A percentile compares a stretch with the other conserved stretches of the same genome.
phyloP scores from a whole-genome alignment of 345 rosid species.

The Hypericum androsaemum region DNA sequence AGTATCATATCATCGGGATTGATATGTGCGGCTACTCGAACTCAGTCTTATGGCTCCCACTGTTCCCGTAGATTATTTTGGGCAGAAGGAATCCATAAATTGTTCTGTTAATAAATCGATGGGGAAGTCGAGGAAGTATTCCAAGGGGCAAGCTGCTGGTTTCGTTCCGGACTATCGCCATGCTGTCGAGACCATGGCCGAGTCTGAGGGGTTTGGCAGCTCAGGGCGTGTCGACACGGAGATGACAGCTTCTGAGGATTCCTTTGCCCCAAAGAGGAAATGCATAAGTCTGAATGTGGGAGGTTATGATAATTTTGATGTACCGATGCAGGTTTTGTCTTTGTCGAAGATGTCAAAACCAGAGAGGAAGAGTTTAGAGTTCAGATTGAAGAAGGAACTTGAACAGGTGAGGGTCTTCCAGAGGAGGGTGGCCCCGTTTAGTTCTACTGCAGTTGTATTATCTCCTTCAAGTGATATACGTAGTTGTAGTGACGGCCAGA shows the following conservation, averaged over 20 bases:
- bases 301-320: conserved; percentile 38
- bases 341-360: conserved; percentile 49
- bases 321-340: conserved; percentile 44
- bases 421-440: conserved; percentile 37
- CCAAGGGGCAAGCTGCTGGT: conserved; percentile 54
- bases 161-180: conserved; percentile 51
- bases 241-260: conserved; percentile 52
- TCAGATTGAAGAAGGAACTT: conserved; percentile 59
- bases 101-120: conserved; percentile 29
- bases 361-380: conserved; percentile 49
- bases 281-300: conserved; percentile 43
- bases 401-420: conserved; percentile 55
- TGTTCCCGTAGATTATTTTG: conserved; percentile 48
- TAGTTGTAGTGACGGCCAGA: conserved; percentile 62
- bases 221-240: conserved; percentile 43
- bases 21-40: conserved; percentile 44
- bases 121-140: conserved; percentile 64
- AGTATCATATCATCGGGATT: conserved; percentile 8
- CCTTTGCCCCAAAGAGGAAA: conserved; percentile 44
- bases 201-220: conserved; percentile 65
- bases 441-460: conserved; percentile 27
- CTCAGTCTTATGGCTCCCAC: conserved; percentile 49
- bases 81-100: conserved; percentile 38
- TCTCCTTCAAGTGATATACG: conserved; percentile 49
- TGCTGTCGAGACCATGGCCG: conserved; percentile 49